Conservation (phyloP, 257 asterid genomes). For the Ilex aquifolium region DNA sequence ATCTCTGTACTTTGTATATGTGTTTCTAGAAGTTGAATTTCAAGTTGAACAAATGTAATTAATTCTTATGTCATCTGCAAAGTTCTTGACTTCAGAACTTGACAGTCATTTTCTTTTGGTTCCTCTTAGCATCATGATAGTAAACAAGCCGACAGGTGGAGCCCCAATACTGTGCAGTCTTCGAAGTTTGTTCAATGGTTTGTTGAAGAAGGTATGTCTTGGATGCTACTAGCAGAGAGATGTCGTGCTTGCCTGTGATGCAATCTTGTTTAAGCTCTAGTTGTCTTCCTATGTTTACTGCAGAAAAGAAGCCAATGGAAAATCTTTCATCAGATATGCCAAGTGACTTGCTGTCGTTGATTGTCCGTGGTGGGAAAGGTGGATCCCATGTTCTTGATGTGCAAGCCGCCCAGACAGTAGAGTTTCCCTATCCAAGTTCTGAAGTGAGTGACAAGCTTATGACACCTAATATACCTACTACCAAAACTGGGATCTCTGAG, state of each 20-base stretch:
- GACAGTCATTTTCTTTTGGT: slow-evolving; percentile 6
- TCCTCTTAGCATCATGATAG: slow-evolving; percentile 37
- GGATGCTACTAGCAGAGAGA: neutral
- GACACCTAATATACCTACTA: slow-evolving; percentile 26
- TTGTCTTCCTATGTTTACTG: slow-evolving; percentile 1
- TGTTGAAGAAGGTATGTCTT: slow-evolving; percentile 59
- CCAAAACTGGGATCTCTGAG: slow-evolving; percentile 42
- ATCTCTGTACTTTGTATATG: too few species aligned
- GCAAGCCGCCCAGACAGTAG: slow-evolving; percentile 21
- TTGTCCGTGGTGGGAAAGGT: slow-evolving; percentile 61
- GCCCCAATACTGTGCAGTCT: slow-evolving; percentile 37
- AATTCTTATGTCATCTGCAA: too few species aligned
- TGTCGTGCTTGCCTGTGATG: slow-evolving; percentile 2
- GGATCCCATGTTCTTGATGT: slow-evolving; percentile 33
- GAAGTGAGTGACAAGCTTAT: slow-evolving; percentile 24
- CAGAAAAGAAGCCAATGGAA: slow-evolving; percentile 52
- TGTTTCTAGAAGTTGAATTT: neutral
- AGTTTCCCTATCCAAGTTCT: slow-evolving; percentile 23
- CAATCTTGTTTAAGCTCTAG: neutral
- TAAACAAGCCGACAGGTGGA: slow-evolving; percentile 45
- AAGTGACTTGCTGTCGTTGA: slow-evolving; percentile 59
- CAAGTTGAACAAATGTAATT: neutral
- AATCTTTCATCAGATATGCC: slow-evolving; percentile 38
- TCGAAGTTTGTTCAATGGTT: slow-evolving; percentile 89
- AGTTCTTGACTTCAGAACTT: neutral